Base-by-base conservation (phyloP, 495 filamentous ascomycete species). In the Acidiella bohemica region DNA sequence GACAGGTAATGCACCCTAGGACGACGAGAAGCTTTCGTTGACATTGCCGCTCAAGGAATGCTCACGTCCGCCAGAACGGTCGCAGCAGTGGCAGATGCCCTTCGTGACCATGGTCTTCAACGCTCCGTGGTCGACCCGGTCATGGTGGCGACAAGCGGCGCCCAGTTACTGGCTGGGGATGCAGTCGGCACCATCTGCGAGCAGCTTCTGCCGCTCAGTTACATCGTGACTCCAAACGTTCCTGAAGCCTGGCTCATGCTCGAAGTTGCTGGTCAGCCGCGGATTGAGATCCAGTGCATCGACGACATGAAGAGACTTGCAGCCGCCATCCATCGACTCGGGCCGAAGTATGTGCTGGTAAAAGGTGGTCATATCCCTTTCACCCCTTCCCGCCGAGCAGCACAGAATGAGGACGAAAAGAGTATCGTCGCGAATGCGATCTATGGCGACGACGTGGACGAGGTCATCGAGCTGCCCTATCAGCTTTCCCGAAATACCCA, bases 361-460 rank as follows among this genome's bases (percentile, higher is more conserved):
- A 97, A 97, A 60, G 90, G 90, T 23, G 90, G 90, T 1, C 90
- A 97, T 64, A 56, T 79, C n/a, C 85, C 90, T 6, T 67, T 94
- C 35, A 77, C 67, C 4, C 72, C 70, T 43, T 72, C 80, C 12
- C 65, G 67, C 4, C 59, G 59, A 19, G 62, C 64, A 2, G 73
- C 81, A 0, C 61, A 60, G 29, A 59, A 57, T 13, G 61, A 70
- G 2, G 64, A 62, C 17, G 78, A 86, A 21, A 72, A 61, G 32
- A 63, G 79, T 17, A 56, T 71, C 4, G 73, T 93, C 1, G 63
- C 92, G 19, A 78, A 96, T 56, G 67, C 93, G 19, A 66, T 94
- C 1, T 71, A 71, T 44, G 76, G 84, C 25, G 68, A 72, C 3
- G 63, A 62, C 0, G 46, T 70, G 13, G 49, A 62, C 0, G 65